A percentile compares a stretch with the other conserved stretches of the same genome.
Conservation (phyloP, 2,329 filamentous ascomycete species). For the Elsinoe perseae region DNA sequence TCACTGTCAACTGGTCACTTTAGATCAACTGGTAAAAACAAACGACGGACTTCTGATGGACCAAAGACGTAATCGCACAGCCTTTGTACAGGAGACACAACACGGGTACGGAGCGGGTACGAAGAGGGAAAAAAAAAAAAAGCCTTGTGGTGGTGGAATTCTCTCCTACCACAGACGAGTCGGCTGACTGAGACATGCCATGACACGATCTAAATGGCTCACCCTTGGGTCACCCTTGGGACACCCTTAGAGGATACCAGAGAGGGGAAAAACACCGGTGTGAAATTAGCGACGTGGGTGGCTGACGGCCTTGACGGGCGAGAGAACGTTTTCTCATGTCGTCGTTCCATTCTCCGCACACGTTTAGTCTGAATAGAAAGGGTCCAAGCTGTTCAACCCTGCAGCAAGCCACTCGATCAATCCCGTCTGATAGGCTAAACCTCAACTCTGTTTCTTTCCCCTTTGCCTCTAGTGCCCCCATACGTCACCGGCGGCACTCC, state of each 20-base stretch:
- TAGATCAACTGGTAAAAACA: conserved; percentile 14
- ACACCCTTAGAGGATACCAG: background rate
- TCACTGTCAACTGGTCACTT: too few relatives aligned
- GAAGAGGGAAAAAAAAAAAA: background rate
- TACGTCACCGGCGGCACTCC: conserved; percentile 35
- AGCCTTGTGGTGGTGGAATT: background rate
- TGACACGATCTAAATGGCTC: too few relatives aligned
- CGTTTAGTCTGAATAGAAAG: background rate
- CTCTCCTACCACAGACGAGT: background rate
- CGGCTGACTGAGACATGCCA: conserved; percentile 12
- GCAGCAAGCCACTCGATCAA: background rate
- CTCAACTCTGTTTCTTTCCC: background rate
- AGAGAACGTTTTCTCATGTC: conserved; percentile 14
- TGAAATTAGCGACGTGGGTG: conserved; percentile 15
- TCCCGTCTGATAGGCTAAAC: background rate
- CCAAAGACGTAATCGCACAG: conserved; percentile 6
- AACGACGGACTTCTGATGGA: conserved; percentile 5
- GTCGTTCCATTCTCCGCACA: background rate
- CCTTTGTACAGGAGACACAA: background rate
- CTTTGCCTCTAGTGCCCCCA: background rate
- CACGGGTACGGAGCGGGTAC: background rate
- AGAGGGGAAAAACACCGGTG: background rate
- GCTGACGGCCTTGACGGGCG: conserved; percentile 15
- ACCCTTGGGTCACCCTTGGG: background rate
- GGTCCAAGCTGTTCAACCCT: background rate